Conservation (phyloP, 495 filamentous ascomycete genomes). For the Cairneyella variabilis region DNA sequence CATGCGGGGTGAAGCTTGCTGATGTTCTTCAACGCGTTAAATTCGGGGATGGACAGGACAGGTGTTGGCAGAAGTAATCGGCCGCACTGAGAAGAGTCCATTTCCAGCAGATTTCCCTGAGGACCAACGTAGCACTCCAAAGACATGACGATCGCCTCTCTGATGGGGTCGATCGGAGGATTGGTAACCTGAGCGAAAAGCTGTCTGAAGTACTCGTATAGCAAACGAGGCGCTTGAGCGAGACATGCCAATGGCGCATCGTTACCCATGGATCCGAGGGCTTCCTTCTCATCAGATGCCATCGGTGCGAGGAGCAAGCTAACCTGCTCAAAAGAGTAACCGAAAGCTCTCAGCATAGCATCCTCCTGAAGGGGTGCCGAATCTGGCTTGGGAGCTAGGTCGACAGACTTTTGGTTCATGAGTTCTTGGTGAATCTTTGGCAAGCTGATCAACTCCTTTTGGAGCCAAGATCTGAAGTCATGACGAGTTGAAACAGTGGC, state of each 20-base stretch:
- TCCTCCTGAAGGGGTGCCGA: constrained; percentile 79
- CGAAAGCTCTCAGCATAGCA: constrained; percentile 79
- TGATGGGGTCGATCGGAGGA: constrained; percentile 96
- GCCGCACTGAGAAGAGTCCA: constrained; percentile 86
- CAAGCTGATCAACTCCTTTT: constrained; percentile 78
- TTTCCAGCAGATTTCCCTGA: constrained; percentile 95
- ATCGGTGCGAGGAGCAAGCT: constrained; percentile 91
- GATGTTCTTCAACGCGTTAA: constrained; percentile 85
- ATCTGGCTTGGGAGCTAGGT: constrained; percentile 64
- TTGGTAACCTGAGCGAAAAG: constrained; percentile 99
- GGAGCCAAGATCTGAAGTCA: constrained; percentile 86
- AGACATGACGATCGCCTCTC: constrained; percentile 99
- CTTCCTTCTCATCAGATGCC: constrained; percentile 98
- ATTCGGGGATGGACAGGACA: constrained; percentile 86
- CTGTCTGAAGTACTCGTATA: constrained; percentile 98
- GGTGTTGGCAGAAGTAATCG: constrained; percentile 85
- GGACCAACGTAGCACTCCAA: constrained; percentile 96
- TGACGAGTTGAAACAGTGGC: constrained; percentile 76
- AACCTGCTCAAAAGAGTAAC: constrained; percentile 97
- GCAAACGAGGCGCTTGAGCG: constrained; percentile 79
- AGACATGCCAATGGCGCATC: constrained; percentile 94
- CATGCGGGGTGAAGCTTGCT: constrained; percentile 70
- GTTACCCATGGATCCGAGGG: constrained; percentile 99
- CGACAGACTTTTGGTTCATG: constrained; percentile 34
- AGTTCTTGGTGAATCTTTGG: constrained; percentile 68